A percentile compares a stretch with the other conserved stretches of the same genome.
Evolutionary conservation across 179 eudicot species (phyloP).

Genomic region (Drosera spatulata): DNA sequence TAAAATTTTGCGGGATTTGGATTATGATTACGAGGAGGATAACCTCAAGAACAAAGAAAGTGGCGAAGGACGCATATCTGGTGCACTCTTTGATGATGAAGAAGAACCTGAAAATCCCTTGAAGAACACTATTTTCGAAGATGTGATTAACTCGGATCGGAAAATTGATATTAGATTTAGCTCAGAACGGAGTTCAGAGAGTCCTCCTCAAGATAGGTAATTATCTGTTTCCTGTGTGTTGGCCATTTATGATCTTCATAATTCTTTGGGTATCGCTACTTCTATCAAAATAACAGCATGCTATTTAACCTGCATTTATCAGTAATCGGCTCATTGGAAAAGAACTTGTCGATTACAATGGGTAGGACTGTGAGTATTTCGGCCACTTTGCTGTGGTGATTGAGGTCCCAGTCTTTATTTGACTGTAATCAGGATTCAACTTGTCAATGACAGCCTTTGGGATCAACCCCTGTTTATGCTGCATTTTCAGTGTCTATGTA

Average conservation of each 20-base stretch:
- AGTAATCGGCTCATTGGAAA: too few relatives aligned
- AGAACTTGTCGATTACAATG: too few relatives aligned
- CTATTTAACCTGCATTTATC: too few relatives aligned
- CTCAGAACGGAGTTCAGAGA: constrained; percentile 11
- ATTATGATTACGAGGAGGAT: constrained; percentile 43
- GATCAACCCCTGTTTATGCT: too few relatives aligned
- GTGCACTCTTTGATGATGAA: constrained; percentile 21
- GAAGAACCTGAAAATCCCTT: constrained; percentile 10
- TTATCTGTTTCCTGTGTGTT: neutral
- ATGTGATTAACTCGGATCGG: constrained; percentile 16
- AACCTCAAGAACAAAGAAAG: constrained; percentile 29
- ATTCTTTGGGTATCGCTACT: neutral
- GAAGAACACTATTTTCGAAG: constrained; percentile 30
- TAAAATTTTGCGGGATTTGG: constrained; percentile 52
- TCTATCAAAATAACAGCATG: too few relatives aligned
- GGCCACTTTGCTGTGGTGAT: too few relatives aligned
- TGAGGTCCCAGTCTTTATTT: too few relatives aligned
- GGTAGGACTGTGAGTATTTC: too few relatives aligned
- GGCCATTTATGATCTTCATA: neutral
- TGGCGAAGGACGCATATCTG: constrained; percentile 17
- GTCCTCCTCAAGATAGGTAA: constrained; percentile 23
- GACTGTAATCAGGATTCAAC: too few relatives aligned
- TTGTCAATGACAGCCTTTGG: too few relatives aligned
- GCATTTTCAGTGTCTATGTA: too few relatives aligned
- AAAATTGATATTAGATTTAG: constrained; percentile 22